A percentile compares a stretch with the other conserved stretches of the same genome.
phyloP scores from a whole-genome alignment of 2,329 filamentous ascomycete species.

The Aspergillus eucalypticola region DNA sequence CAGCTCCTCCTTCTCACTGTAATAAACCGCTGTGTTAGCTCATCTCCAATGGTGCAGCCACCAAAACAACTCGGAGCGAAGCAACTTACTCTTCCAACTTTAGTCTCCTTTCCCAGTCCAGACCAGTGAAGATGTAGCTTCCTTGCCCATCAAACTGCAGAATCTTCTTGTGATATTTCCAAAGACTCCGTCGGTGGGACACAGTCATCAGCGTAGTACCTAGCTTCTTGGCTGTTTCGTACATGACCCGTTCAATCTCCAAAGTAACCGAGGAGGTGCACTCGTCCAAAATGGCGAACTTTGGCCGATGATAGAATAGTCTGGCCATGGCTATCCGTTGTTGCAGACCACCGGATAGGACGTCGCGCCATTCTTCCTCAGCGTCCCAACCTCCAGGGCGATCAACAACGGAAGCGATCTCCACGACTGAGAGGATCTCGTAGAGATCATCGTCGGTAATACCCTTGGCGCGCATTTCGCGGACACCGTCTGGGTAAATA shows the following conservation, averaged over 20 bases:
- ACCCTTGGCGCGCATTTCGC: constrained; percentile 82
- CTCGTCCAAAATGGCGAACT: constrained; percentile 95
- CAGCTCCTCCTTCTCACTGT: constrained; percentile 84
- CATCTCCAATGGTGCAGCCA: neutral
- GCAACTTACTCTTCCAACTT: constrained; percentile 74
- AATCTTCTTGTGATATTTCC: constrained; percentile 95
- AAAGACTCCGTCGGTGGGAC: constrained; percentile 83
- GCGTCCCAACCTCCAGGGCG: constrained; percentile 84
- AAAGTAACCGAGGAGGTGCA: constrained; percentile 95
- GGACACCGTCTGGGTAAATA: constrained; percentile 87
- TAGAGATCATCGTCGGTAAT: constrained; percentile 79
- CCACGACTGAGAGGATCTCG: constrained; percentile 73
- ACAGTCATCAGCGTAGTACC: constrained; percentile 98
- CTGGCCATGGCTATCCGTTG: constrained; percentile 96
- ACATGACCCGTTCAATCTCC: constrained; percentile 94
- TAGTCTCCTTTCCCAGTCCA: constrained; percentile 85
- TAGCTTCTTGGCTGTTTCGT: constrained; percentile 87
- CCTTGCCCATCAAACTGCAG: constrained; percentile 97
- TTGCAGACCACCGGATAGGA: constrained; percentile 87
- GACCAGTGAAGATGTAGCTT: constrained; percentile 79
- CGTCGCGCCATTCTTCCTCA: constrained; percentile 95
- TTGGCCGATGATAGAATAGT: constrained; percentile 87
- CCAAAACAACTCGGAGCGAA: neutral
- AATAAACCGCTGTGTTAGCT: neutral
- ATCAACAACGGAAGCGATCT: constrained; percentile 79